Percentiles rank a stretch among this genome's conserved stretches.
These are phyloP conservation scores for Sordaria brevicollis DNA, from an alignment of 495 filamentous ascomycete genomes.

Conservation along the genomic window DNA sequence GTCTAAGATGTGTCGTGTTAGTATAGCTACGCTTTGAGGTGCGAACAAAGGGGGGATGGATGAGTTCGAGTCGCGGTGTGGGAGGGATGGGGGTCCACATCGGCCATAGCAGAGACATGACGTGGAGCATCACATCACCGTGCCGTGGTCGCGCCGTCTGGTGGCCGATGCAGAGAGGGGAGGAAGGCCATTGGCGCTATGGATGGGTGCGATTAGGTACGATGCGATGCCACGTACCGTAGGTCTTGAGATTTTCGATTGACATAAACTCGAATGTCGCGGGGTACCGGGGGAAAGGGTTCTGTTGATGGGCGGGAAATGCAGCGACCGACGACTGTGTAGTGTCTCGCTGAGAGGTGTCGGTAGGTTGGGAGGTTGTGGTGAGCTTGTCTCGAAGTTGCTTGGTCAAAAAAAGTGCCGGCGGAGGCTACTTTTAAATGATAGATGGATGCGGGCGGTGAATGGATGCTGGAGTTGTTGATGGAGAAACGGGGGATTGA, in stretches of 20 bases:
- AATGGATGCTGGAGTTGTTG: constrained; percentile 16
- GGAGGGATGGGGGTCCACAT: neutral
- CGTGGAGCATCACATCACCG: neutral
- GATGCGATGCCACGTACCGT: constrained; percentile 59
- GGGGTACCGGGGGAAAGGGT: constrained; percentile 37
- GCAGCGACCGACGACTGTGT: constrained; percentile 35
- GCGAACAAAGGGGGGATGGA: neutral
- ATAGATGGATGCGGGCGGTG: constrained; percentile 9
- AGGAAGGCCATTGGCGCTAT: neutral
- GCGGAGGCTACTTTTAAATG: neutral
- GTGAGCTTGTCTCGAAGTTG: neutral
- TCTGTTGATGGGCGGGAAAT: constrained; percentile 21
- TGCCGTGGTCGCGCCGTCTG: neutral
- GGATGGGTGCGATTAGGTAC: constrained; percentile 8
- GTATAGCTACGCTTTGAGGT: constrained; percentile 2
- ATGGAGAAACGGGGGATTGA: constrained; percentile 9
- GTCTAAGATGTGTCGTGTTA: constrained; percentile 45
- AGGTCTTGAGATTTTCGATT: constrained; percentile 99
- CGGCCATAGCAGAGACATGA: neutral
- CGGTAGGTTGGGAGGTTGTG: constrained; percentile 3
- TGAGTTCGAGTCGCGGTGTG: neutral
- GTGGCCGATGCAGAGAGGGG: neutral
- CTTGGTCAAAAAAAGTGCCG: neutral
- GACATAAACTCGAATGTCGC: constrained; percentile 83
- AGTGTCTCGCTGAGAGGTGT: constrained; percentile 23